Base-by-base conservation (phyloP, 345 rosid genomes). In the Eutrema yunnanense region DNA sequence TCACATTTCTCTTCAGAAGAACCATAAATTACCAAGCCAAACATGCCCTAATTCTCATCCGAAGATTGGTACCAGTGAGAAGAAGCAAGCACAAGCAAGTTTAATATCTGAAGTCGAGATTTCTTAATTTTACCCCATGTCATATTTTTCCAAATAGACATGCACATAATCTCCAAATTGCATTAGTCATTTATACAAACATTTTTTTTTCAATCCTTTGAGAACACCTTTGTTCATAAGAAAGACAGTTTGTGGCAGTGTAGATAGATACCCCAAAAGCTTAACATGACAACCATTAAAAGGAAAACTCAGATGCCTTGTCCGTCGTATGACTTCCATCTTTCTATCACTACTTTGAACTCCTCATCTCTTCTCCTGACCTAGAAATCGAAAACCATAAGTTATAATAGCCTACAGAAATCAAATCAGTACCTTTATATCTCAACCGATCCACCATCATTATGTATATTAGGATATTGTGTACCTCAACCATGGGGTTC, bases 401-500 rank as follows among this genome's bases (percentile, higher is more conserved):
- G 32, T 42, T 65, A n/a, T 6, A 34, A 34, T 58, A 19, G 30
- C 0, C 63, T 19, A 19, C 0, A 22, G 10, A 59, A 36, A 4
- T 56, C 37, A 4, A 49, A 66, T 43, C 27, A 65, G 14, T 51
- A 27, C 11, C 53, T 11, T 5, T 29, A 9, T 14, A 8, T 4
- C 26, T 43, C 19, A 14, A 40, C 2, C 10, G 40, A 53, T 32
- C 9, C 6, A 13, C 27, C 30, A 16, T 9, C 36, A 19, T 67
- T 29, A 55, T 3, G 16, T 36, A 63, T 48, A 34, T 8, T 22
- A 8, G 19, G 1, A 47, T 7, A 68, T 19, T 4, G 32, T 68
- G 71, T 83, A 85, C 93, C 93, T 88, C 93, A 61, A 86, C 90
- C 56, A 75, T 71, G 43, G 93, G 90, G 53, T 72, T 84, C 74